Base-by-base conservation (phyloP, 1,284 basidiomycete genomes). In the Dichomitus squalens region DNA sequence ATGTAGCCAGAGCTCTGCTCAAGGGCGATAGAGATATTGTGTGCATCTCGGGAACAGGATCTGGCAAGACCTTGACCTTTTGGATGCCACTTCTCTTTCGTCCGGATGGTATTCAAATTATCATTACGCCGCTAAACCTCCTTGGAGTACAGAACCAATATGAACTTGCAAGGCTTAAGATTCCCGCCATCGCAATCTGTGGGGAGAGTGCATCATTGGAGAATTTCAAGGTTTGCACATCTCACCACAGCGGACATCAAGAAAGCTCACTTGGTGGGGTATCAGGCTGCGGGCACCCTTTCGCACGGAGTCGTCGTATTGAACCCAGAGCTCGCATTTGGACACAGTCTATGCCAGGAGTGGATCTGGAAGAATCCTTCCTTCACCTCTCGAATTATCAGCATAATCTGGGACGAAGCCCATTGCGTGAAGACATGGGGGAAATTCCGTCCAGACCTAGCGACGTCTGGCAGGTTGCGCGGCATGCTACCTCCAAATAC, bases 341-440 rank as follows among this genome's bases (percentile, higher is more conserved):
- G 64, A 0, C 52, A 55, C 23, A 55, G 63, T 0, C 49, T 60
- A 0, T 66, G 73, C 34, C 50, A 62, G 8, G 51, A 58, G 18
- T 62, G n/a, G n/a, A n/a, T 76, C 1, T 74, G 69, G 67, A 67
- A 65, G 14, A 63, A 69, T 2, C 27, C 54, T 0, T 43, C 43
- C 0, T 70, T 77, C 48, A 66, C 64, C 7, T 59, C 50, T 4
- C 36, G 52, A 1, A 29, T 76, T 0, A 49, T 74, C 9, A 67
- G 64, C 50, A 44, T 77, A 14, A 59, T 71, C 1, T 72, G 71
- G 52, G 75, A 78, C 54, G 73, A 78, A 59, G 75, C 59, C 0
- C 75, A 78, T 38, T 75, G 73, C 52, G 66, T 75, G 33, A 71
- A 69, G 31, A 55, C 63, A 31, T 77, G 75, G 76, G 71, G 72